phyloP scores from a whole-genome alignment of 352 stramenopile genomes.

The Phytophthora chlamydospora region DNA sequence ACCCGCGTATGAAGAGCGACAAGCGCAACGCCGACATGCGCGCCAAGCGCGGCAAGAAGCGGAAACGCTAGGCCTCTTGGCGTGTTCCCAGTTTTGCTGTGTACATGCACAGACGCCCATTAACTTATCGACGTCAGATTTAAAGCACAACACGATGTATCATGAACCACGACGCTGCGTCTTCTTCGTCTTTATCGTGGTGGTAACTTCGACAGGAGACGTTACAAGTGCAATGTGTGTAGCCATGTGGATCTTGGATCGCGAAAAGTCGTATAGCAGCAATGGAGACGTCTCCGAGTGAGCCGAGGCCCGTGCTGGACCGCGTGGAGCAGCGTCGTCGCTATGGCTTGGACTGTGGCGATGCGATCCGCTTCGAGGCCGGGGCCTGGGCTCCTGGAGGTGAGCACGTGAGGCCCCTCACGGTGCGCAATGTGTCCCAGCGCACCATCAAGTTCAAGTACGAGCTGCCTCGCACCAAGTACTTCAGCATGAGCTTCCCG shows the following conservation, averaged over 20 bases:
- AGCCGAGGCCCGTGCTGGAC: constrained; percentile 55
- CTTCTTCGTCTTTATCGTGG: too few species aligned
- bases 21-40: constrained; percentile 89
- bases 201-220: too few species aligned
- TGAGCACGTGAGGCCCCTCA: constrained; percentile 91
- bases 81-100: constrained; percentile 36
- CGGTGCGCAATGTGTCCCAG: constrained; percentile 91
- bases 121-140: constrained; percentile 60
- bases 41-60: constrained; percentile 86
- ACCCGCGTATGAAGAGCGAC: constrained; percentile 98
- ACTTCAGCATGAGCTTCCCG: constrained; percentile 95
- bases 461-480: constrained; percentile 91
- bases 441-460: constrained; percentile 93
- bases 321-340: constrained; percentile 73
- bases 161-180: constrained; percentile 13
- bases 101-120: constrained; percentile 31
- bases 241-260: constrained; percentile 15
- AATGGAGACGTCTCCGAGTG: constrained; percentile 13
- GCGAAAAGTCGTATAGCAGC: constrained; percentile 21
- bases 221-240: too few species aligned
- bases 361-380: constrained; percentile 87
- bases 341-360: constrained; percentile 84
- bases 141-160: constrained; percentile 36
- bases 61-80: constrained; percentile 71
- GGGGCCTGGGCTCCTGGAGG: constrained; percentile 91